Conservation (phyloP, 1,284 basidiomycete genomes). For the Cryptococcus sp. region DNA sequence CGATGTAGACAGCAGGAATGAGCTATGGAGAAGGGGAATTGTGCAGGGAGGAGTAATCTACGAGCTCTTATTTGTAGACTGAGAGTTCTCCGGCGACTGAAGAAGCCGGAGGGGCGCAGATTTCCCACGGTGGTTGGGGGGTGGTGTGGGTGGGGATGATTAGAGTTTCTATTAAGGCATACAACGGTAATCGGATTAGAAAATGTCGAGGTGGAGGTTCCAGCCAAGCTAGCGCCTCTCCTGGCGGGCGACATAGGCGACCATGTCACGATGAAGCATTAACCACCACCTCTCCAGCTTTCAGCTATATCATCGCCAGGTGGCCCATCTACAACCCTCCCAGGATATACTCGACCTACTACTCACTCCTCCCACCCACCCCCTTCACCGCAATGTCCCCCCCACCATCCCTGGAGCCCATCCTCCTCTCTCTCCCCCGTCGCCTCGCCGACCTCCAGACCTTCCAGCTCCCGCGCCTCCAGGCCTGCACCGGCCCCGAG, state of each 20-base stretch:
- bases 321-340: no score
- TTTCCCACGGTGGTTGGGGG: not conserved
- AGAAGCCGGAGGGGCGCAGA: not conserved
- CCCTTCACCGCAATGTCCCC: no score
- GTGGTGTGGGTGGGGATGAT: no score
- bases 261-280: not conserved
- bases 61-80: not conserved
- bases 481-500: constrained; percentile 63
- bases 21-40: not conserved
- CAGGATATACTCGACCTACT: no score
- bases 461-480: constrained; percentile 71
- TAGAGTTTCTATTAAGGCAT: no score
- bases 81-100: not conserved
- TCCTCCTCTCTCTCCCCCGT: constrained; percentile 45
- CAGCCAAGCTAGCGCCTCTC: no score
- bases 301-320: not conserved
- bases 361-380: not conserved
- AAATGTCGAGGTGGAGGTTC: no score
- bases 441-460: constrained; percentile 62
- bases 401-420: not conserved
- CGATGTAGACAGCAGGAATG: not conserved
- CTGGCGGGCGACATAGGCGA: not conserved
- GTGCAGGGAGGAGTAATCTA: not conserved
- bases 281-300: not conserved
- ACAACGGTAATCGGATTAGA: no score